Base-by-base conservation (phyloP, 306 rosid species). In the Castanopsis chinensis region DNA sequence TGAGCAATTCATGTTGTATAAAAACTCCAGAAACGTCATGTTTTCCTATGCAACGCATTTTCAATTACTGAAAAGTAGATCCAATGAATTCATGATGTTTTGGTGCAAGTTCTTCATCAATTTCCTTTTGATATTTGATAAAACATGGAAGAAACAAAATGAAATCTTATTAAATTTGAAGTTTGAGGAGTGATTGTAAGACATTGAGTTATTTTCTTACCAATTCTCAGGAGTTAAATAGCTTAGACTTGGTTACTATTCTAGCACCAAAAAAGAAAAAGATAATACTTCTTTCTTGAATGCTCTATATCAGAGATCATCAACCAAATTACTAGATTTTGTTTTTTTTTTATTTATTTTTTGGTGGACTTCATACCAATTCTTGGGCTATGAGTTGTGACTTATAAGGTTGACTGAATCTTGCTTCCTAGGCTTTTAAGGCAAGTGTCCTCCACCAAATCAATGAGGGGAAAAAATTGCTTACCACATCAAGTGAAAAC, bases 371-470 rank as follows among this genome's bases (percentile, higher is more conserved):
- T 41, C 45, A 7, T 41, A 41, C 45, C 45, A 41, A 41, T 41
- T 41, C 45, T 41, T 41, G 45, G 12, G 45, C 45, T 70, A 21
- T 70, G 15, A 70, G 19, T 15, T 79, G 32, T 32, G 51, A 33
- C 71, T 68, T 68, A 54, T 77, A 67, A 82, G 41, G 71, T 80
- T 84, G 78, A 67, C 63, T 71, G 33, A 78, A 84, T 61, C 9
- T 84, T 84, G n/a, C 53, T 75, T 85, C 20, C 84, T 77, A 96
- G 99, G 97, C 92, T 70, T 79, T 93, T n/a, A 91, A 96, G 86
- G 90, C 79, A 77, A 91, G 84, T 72, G 96, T 96, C 71, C 23
- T 85, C 81, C 80, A 49, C 14, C 99, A 96, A 85, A 76, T 96
- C 72, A 83, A 27, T 37, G 92, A 89, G 35, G 99, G 93, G 76